These are phyloP conservation scores for Pelargonium cotyledonis DNA, from an alignment of 441 rosid genomes.

Conservation along the genomic window DNA sequence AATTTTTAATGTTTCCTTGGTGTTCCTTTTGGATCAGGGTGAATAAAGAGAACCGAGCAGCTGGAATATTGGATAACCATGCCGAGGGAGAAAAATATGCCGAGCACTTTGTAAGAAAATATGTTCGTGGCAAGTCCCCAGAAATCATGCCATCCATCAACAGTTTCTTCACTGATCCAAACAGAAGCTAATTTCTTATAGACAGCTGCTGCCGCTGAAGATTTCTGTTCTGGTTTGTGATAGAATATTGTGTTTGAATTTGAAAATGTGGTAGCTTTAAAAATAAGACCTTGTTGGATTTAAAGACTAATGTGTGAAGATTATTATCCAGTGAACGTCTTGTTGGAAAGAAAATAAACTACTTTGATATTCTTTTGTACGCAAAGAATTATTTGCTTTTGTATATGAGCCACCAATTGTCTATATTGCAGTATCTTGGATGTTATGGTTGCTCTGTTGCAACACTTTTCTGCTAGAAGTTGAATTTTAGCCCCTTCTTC, in stretches of 20 bases:
- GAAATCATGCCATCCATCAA: constrained; percentile 90
- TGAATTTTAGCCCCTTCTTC: too few relatives aligned
- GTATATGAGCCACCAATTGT: too few relatives aligned
- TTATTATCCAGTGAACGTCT: too few relatives aligned
- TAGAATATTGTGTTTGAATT: not conserved
- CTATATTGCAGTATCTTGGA: too few relatives aligned
- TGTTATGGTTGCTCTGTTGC: too few relatives aligned
- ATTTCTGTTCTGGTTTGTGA: too few relatives aligned
- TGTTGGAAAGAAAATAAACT: too few relatives aligned
- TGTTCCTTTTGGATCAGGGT: constrained; percentile 41
- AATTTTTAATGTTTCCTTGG: not conserved
- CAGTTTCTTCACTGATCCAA: constrained; percentile 74
- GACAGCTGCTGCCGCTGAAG: not conserved
- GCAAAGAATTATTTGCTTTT: too few relatives aligned
- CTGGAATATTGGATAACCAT: constrained; percentile 82
- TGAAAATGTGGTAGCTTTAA: not conserved
- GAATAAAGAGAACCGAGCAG: constrained; percentile 72
- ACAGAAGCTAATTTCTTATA: constrained; percentile 22
- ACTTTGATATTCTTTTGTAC: too few relatives aligned
- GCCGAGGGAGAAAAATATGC: constrained; percentile 76
- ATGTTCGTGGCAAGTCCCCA: constrained; percentile 58
- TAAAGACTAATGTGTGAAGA: not conserved
- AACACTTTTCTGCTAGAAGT: too few relatives aligned
- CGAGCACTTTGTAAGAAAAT: constrained; percentile 63
- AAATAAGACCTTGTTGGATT: not conserved